phyloP scores from a whole-genome alignment of 1,284 basidiomycete genomes.

The Fomitopsis schrenkii region DNA sequence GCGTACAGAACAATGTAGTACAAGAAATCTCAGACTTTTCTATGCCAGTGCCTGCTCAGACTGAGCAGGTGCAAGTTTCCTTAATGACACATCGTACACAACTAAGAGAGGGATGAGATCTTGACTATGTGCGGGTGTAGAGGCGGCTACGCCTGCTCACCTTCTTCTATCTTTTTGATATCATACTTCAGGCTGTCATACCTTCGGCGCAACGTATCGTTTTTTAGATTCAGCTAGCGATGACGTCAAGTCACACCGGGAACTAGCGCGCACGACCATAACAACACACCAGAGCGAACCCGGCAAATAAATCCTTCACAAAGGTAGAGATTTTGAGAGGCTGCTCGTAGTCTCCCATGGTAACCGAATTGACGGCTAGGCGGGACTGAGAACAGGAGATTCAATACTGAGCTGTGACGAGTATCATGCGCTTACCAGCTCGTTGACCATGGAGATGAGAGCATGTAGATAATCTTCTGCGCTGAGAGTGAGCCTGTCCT shows the following conservation, averaged over 20 bases:
- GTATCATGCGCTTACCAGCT: conserved; percentile 48
- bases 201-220: conserved; percentile 71
- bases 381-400: conserved; percentile 51
- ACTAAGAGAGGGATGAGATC: conserved; percentile 38
- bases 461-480: conserved; percentile 87
- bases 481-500: conserved; percentile 59
- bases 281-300: conserved; percentile 77
- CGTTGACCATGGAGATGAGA: conserved; percentile 76
- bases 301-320: conserved; percentile 78
- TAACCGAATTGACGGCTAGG: conserved; percentile 79
- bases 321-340: conserved; percentile 78
- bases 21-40: not conserved
- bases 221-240: conserved; percentile 81
- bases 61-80: conserved; percentile 48
- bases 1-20: not conserved
- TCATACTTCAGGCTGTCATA: conserved; percentile 86
- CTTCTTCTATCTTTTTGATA: conserved; percentile 89
- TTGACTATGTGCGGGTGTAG: not conserved
- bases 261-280: conserved; percentile 28
- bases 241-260: not conserved
- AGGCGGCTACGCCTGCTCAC: conserved; percentile 28
- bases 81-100: conserved; percentile 80
- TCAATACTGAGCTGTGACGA: not conserved
- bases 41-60: not conserved
- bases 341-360: conserved; percentile 76